These are phyloP conservation scores for Psilocybe cyanescens DNA, from an alignment of 768 basidiomycete species.

Conservation along the genomic window DNA sequence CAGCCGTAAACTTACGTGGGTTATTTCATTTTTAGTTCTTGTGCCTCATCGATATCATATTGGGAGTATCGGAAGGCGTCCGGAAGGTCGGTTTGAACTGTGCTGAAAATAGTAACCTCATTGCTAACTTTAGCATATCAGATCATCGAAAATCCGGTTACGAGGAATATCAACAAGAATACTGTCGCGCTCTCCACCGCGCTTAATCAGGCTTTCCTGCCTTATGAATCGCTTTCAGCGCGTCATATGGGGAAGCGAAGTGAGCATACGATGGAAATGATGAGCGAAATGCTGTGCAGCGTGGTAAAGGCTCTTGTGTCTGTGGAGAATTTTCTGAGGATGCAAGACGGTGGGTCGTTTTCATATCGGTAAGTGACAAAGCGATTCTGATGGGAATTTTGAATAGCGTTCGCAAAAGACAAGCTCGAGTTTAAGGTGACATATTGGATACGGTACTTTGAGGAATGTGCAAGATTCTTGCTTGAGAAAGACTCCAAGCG, in stretches of 20 bases:
- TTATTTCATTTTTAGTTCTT: slow-evolving; percentile 12
- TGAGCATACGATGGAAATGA: slow-evolving; percentile 10
- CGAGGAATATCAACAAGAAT: slow-evolving; percentile 24
- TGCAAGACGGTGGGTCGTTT: slow-evolving; percentile 16
- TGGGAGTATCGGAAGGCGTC: slow-evolving; percentile 21
- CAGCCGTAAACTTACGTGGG: not conserved
- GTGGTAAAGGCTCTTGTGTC: slow-evolving; percentile 17
- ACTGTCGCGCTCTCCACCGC: slow-evolving; percentile 18
- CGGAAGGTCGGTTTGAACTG: slow-evolving; percentile 7
- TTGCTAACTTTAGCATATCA: not conserved
- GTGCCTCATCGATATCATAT: slow-evolving; percentile 22
- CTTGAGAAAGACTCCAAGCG: slow-evolving; percentile 12
- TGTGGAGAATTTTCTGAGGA: slow-evolving; percentile 18
- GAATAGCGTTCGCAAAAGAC: slow-evolving; percentile 16
- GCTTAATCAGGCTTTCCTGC: slow-evolving; percentile 17
- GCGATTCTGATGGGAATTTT: not conserved
- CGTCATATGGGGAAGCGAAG: slow-evolving; percentile 22
- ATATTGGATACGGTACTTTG: slow-evolving; percentile 22
- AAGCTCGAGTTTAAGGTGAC: slow-evolving; percentile 25
- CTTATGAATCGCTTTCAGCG: slow-evolving; percentile 19
- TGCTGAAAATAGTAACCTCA: not conserved
- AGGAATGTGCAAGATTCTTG: slow-evolving; percentile 16
- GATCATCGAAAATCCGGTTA: slow-evolving; percentile 16
- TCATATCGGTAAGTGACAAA: not conserved
- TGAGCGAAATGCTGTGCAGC: slow-evolving; percentile 22